Evolutionary conservation across 805 yeast species (phyloP).

Genomic region (Candida nanaspora): DNA sequence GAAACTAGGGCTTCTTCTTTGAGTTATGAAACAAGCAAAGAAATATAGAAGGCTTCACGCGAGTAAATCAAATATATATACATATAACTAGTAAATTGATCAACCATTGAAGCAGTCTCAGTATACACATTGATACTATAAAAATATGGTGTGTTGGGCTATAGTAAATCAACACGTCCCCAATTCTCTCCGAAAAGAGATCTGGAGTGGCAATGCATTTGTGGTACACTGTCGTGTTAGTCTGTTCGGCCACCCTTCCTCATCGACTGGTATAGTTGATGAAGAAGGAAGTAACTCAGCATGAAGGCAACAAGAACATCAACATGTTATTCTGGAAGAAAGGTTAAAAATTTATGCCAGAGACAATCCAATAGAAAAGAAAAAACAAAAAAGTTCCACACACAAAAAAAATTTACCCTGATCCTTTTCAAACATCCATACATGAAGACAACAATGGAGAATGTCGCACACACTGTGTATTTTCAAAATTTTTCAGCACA

Average conservation of each 20-base stretch:
- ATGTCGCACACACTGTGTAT: neutral
- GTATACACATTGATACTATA: slow-evolving; percentile 3
- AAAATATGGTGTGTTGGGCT: slow-evolving; percentile 14
- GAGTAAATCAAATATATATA: too few relatives aligned
- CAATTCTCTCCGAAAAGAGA: neutral
- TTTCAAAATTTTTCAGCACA: neutral
- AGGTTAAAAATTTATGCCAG: too few relatives aligned
- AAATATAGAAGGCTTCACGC: too few relatives aligned
- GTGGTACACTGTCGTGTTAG: slow-evolving; percentile 1
- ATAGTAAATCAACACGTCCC: neutral
- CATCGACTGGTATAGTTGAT: slow-evolving; percentile 35
- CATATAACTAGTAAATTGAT: too few relatives aligned
- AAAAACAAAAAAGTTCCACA: neutral
- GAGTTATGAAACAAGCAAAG: too few relatives aligned
- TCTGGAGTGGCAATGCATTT: slow-evolving; percentile 1
- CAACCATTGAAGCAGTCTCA: slow-evolving; percentile 21
- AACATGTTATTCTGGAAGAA: too few relatives aligned
- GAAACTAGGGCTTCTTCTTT: too few relatives aligned
- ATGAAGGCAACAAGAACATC: neutral
- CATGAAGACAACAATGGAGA: too few relatives aligned
- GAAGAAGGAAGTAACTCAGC: slow-evolving; percentile 7
- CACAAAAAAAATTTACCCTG: neutral
- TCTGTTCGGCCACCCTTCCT: slow-evolving; percentile 19
- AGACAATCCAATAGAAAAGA: too few relatives aligned
- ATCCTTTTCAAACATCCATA: neutral